Evolutionary conservation across 2,329 filamentous ascomycete genomes (phyloP), one percentile per base, ranked within the genome.

Genomic region (Phyllosticta citrichinensis): DNA sequence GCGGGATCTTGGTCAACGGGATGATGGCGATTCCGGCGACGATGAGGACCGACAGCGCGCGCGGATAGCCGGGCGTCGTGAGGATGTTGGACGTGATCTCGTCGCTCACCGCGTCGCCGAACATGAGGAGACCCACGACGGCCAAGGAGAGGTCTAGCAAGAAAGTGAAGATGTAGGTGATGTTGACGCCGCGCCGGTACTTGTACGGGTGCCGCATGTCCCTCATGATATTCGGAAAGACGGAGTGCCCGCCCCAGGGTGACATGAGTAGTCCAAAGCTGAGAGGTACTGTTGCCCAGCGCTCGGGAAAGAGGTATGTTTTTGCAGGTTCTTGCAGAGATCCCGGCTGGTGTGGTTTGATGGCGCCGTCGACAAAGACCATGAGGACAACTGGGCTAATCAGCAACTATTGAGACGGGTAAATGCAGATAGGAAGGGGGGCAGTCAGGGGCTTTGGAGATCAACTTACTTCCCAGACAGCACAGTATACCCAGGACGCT

Each of bases 31-130:
- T 89, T 73, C 92, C 93, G 64, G 89, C 79, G 65, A 91, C 91
- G 73, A 97, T 88, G 66, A 93, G 79, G 55, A 93, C 76, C n/a
- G 86, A 90, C 51, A 96, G 74, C 1, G 78, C 80, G 12, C 82
- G 77, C 0, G 93, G 90, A 70, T 96, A 97, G 59, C 87, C 87
- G 5, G 81, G 74, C 0, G 85, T 87, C 58, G 82, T 79, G 65
- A 97, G 83, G 63, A 99, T 87, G 75, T 96, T 97, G 68, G 88
- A 87, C 0, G 94, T 97, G 71, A 97, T 87, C 73, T 95, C 91
- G 65, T 96, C 92, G 61, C 82, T 83, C 59, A 96, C 89, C n/a
- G 78, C 81, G 66, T 96, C 89, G 63, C 93, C 93, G 73, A 97
- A 99, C 93, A 99, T 97, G 65, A 97, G 81, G 62, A 94, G 83